Evolutionary conservation across 495 filamentous ascomycete genomes (phyloP), one percentile per base, ranked within the genome.

Genomic region (Penicillium tannophilum): DNA sequence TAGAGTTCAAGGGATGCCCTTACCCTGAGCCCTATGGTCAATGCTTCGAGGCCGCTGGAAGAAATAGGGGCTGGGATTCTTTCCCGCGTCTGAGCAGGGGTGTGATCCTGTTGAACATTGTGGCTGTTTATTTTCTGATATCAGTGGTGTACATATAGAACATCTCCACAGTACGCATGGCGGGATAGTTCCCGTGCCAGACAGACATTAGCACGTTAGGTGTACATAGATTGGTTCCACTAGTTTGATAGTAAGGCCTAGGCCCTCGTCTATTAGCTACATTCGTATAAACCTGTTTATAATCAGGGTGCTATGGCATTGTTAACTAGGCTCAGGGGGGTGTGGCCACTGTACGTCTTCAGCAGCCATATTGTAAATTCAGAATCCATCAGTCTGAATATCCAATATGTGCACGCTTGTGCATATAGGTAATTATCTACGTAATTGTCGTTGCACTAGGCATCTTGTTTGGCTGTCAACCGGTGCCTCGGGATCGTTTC

Each of bases 21-120:
- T 68, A 31, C 65, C 67, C 67, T 65, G 65, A 66, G 53, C 65
- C 65, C 64, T 70, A 68, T 39, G 28, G 55, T n/a, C 49, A 30
- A 52, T 39, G 14, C 45, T 43, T 24, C 33, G 39, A 14, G 41
- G 41, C 1, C 33, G 54, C 50, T 52, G 1, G 10, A 35, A 59
- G 39, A 30, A 52, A 45, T 10, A 24, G 51, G 51, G 35, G 35
- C 51, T 41, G n/a, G n/a, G 31, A 14, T 54, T 43, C 20, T 11
- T 17, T 28, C 52, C 52, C 10, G 30, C 16, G 26, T 31, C 26
- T n/a, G 11, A 19, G n/a, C 24, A 50, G 47, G 47, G 47, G 6
- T 50, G 4, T 50, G 16, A 50, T 50, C 47, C 47, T 33, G 9
- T 10, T 6, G 45, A 54, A 44, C 24, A 6, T 14, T 52, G 49